phyloP scores from a whole-genome alignment of 495 filamentous ascomycete species.

The Penicillium macrosclerotiorum region DNA sequence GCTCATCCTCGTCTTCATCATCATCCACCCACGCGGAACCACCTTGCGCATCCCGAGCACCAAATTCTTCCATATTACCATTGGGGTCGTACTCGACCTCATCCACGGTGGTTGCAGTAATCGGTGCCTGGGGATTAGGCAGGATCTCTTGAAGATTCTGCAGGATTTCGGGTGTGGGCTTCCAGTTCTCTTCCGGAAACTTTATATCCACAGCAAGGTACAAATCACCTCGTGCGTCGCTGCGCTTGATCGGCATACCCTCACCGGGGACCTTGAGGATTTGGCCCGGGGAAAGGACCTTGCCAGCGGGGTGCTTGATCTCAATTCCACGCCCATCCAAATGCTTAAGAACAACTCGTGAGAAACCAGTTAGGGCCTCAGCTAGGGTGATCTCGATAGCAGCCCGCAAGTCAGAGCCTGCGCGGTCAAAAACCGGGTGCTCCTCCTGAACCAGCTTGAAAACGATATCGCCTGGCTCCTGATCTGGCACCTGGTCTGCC shows the following conservation, averaged over 20 bases:
- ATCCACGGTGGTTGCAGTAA: slow-evolving; percentile 71
- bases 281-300: slow-evolving; percentile 75
- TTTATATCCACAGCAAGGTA: slow-evolving; percentile 83
- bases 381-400: slow-evolving; percentile 74
- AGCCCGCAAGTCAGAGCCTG: slow-evolving; percentile 79
- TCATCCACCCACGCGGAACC: slow-evolving; percentile 82
- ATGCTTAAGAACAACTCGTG: slow-evolving; percentile 85
- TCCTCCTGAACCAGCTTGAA: slow-evolving; percentile 81
- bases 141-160: slow-evolving; percentile 70
- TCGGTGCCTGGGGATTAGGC: slow-evolving; percentile 58
- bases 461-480: slow-evolving; percentile 88
- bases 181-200: slow-evolving; percentile 86
- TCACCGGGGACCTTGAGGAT: slow-evolving; percentile 81
- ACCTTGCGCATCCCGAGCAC: slow-evolving; percentile 65
- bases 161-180: slow-evolving; percentile 63
- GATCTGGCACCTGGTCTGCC: slow-evolving; percentile 88
- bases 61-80: slow-evolving; percentile 76
- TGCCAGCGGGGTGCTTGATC: slow-evolving; percentile 67
- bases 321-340: slow-evolving; percentile 91
- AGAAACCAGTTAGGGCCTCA: slow-evolving; percentile 86
- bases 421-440: slow-evolving; percentile 75
- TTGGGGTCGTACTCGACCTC: slow-evolving; percentile 83
- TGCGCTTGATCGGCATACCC: slow-evolving; percentile 90
- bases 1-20: slow-evolving; percentile 60
- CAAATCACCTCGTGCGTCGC: slow-evolving; percentile 79